Percentiles rank a stretch among this genome's conserved stretches.
Evolutionary conservation across 2,329 filamentous ascomycete species (phyloP).

Genomic region (Ascochyta lentis): DNA sequence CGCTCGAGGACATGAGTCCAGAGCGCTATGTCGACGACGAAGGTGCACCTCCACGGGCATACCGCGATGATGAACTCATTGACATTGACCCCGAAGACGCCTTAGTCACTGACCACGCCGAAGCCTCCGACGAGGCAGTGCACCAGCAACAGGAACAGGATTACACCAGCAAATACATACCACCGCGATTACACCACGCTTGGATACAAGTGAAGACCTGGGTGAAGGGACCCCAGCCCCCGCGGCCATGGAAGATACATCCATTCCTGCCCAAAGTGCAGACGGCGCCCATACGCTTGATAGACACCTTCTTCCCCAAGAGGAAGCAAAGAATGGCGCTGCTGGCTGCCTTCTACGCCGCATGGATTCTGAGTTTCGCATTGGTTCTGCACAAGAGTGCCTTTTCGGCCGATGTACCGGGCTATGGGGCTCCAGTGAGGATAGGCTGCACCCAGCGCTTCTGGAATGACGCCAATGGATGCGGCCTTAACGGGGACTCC

Average conservation of each 20-base stretch:
- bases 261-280: slow-evolving; percentile 71
- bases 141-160: slow-evolving; percentile 28
- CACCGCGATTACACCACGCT: slow-evolving; percentile 62
- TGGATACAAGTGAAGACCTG: slow-evolving; percentile 52
- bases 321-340: slow-evolving; percentile 65
- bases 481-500: slow-evolving; percentile 74
- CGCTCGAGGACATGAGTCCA: slow-evolving; percentile 35
- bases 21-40: slow-evolving; percentile 31
- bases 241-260: slow-evolving; percentile 56
- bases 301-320: slow-evolving; percentile 69
- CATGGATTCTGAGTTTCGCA: slow-evolving; percentile 74
- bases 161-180: slow-evolving; percentile 41
- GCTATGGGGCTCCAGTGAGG: slow-evolving; percentile 69
- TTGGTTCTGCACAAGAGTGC: slow-evolving; percentile 71
- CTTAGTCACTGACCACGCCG: slow-evolving; percentile 31
- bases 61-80: slow-evolving; percentile 41
- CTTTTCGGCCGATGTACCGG: slow-evolving; percentile 66
- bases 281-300: slow-evolving; percentile 67
- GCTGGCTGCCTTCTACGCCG: slow-evolving; percentile 65
- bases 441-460: slow-evolving; percentile 73
- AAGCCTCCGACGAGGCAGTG: slow-evolving; percentile 42
- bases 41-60: slow-evolving; percentile 37
- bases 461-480: slow-evolving; percentile 72
- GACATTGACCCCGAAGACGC: slow-evolving; percentile 35
- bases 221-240: slow-evolving; percentile 58